Percentiles rank a stretch among this genome's conserved stretches.
These are phyloP conservation scores for Myrica gale DNA, from an alignment of 306 rosid genomes.

Conservation along the genomic window DNA sequence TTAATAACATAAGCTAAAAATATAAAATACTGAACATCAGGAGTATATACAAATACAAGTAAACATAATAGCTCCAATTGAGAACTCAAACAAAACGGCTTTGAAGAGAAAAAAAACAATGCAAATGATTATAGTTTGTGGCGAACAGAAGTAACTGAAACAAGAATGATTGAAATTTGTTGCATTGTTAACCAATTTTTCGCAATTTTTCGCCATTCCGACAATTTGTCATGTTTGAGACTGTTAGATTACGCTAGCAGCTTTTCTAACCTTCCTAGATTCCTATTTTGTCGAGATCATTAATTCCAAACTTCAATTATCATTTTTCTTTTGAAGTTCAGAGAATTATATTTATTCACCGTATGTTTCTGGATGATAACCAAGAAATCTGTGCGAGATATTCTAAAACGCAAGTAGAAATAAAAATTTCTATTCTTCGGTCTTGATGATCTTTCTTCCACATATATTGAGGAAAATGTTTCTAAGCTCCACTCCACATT, in stretches of 20 bases:
- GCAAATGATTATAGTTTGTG: too few species aligned
- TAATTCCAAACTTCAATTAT: not conserved
- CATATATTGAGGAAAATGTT: not conserved
- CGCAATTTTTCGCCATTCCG: too few species aligned
- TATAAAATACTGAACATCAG: not conserved
- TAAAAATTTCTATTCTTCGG: not conserved
- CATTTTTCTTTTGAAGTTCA: not conserved
- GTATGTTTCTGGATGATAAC: not conserved
- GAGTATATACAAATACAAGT: not conserved
- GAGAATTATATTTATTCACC: not conserved
- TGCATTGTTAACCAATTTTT: not conserved
- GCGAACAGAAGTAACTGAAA: too few species aligned
- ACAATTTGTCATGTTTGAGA: too few species aligned
- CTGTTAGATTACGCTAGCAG: too few species aligned
- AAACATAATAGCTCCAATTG: slow-evolving; percentile 2
- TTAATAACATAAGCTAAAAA: not conserved
- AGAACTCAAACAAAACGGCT: not conserved
- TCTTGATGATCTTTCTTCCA: not conserved
- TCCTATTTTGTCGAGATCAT: not conserved
- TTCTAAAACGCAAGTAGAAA: not conserved
- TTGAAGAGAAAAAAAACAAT: not conserved
- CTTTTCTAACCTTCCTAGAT: not conserved
- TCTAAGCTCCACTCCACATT: not conserved
- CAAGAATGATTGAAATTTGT: not conserved
- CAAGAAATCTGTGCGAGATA: not conserved